Base-by-base conservation (phyloP, 768 basidiomycete genomes). In the Pleurotus sapidus region DNA sequence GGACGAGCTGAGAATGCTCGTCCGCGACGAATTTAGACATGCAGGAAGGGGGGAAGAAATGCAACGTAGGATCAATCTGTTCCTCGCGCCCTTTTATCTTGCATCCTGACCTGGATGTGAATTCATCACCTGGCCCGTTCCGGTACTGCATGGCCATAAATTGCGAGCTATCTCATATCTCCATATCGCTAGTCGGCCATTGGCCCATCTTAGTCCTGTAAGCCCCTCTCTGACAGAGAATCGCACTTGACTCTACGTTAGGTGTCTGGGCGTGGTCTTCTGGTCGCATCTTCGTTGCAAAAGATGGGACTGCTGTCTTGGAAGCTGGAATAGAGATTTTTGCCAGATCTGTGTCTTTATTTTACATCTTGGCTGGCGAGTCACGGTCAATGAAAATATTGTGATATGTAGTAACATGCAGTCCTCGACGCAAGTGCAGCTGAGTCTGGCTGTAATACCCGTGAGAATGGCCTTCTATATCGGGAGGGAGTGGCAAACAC, bases 51-150 rank as follows among this genome's bases (percentile, higher is more conserved):
- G 51, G 49, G 24, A 38, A 30, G 49, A 15, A 51, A 51, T 30
- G 23, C 17, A 38, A 34, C 25, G 15, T 27, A n/a, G 15, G 17
- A 54, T 42, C 51, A 40, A 54, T 54, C 51, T 15, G 51, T 54
- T 43, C 51, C 51, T 54, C 38, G 51, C 37, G 51, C 51, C 51
- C 39, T 54, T 54, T 54, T 54, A 54, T 54, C 17, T 34, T 42
- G 51, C 51, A 20, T 54, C 37, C 38, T 23, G 14, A 24, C n/a
- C 51, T 42, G 39, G 51, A 54, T 38, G 51, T 54, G 51, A 54
- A 38, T 54, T 40, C 49, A 51, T 51, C 51, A 54, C 27, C 49
- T 50, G 49, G 49, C 30, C 49, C 51, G 34, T 42, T 54, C 51
- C 51, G 51, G 51, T n/a, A 54, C 27, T 39, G 42, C 42, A 45